Evolutionary conservation across 345 rosid species (phyloP).

Genomic region (Citrus maxima): DNA sequence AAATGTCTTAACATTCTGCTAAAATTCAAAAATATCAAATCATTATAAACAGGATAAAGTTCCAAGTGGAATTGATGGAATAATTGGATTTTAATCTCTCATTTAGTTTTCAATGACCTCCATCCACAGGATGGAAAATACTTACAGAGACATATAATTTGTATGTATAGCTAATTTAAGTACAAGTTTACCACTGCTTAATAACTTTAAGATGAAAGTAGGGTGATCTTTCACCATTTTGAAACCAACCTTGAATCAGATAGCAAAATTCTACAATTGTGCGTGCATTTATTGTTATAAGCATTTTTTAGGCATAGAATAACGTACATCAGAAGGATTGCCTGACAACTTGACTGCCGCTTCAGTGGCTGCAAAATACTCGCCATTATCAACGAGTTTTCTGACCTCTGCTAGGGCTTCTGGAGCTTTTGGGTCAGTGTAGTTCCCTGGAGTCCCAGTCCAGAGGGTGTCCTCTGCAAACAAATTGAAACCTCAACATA

Average conservation of each 20-base stretch:
- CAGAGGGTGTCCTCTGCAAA: constrained; percentile 84
- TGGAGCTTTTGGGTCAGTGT: constrained; percentile 62
- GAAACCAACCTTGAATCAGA: not conserved
- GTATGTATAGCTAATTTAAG: not conserved
- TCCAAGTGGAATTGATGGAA: not conserved
- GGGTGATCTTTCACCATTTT: not conserved
- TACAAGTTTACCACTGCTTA: not conserved
- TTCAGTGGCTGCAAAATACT: constrained; percentile 64
- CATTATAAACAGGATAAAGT: not conserved
- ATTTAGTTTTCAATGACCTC: not conserved
- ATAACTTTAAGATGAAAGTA: not conserved
- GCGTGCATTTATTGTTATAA: not conserved
- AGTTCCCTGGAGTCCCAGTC: constrained; percentile 79
- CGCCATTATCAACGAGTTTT: constrained; percentile 60
- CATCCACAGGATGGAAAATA: not conserved
- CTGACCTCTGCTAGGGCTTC: constrained; percentile 63
- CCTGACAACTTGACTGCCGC: constrained; percentile 60
- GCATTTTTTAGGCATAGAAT: not conserved
- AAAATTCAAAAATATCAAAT: not conserved
- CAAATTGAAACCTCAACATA: not conserved
- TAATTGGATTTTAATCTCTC: not conserved
- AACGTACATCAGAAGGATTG: constrained; percentile 60
- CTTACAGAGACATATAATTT: not conserved
- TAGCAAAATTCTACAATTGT: not conserved
- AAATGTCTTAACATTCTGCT: not conserved